Percentiles rank a stretch among this genome's conserved stretches.
phyloP scores from a whole-genome alignment of 805 yeast genomes.

The Metschnikowia chrysomelidarum region DNA sequence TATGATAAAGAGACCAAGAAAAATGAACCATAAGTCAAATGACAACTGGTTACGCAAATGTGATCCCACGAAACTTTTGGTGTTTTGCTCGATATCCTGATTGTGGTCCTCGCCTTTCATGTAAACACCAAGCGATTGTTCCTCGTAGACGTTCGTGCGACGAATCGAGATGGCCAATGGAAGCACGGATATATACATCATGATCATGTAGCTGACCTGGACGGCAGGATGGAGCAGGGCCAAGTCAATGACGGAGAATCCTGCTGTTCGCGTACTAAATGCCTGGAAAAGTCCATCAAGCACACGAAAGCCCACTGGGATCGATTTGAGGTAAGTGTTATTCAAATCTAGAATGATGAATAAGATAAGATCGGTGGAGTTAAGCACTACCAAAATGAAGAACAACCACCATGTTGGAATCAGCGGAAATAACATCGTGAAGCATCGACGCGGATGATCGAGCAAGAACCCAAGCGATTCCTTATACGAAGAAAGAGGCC shows the following conservation, averaged over 20 bases:
- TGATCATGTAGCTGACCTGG: slow-evolving; percentile 87
- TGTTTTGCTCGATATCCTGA: slow-evolving; percentile 39
- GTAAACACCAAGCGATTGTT: slow-evolving; percentile 93
- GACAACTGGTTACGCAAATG: slow-evolving; percentile 91
- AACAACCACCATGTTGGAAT: slow-evolving; percentile 95
- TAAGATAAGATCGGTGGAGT: slow-evolving; percentile 73
- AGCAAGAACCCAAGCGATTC: slow-evolving; percentile 84
- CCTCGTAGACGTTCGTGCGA: slow-evolving; percentile 97
- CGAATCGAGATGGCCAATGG: slow-evolving; percentile 96
- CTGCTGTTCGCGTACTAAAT: slow-evolving; percentile 91
- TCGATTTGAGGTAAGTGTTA: slow-evolving; percentile 42
- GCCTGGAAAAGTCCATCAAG: slow-evolving; percentile 89
- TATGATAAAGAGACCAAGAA: slow-evolving; percentile 79
- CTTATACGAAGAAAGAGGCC: slow-evolving; percentile 56
- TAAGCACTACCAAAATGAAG: slow-evolving; percentile 66
- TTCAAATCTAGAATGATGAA: slow-evolving; percentile 77
- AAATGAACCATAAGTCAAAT: slow-evolving; percentile 91
- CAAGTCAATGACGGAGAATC: slow-evolving; percentile 73
- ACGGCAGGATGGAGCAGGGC: slow-evolving; percentile 80
- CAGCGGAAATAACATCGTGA: slow-evolving; percentile 86
- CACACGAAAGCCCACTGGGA: slow-evolving; percentile 67
- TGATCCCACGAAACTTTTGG: slow-evolving; percentile 69
- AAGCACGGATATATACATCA: slow-evolving; percentile 97
- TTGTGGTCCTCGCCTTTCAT: slow-evolving; percentile 33
- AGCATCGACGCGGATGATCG: slow-evolving; percentile 97